Percentiles rank a stretch among this genome's conserved stretches.
Evolutionary conservation across 495 filamentous ascomycete species (phyloP).

Genomic region (Neurospora pannonica): DNA sequence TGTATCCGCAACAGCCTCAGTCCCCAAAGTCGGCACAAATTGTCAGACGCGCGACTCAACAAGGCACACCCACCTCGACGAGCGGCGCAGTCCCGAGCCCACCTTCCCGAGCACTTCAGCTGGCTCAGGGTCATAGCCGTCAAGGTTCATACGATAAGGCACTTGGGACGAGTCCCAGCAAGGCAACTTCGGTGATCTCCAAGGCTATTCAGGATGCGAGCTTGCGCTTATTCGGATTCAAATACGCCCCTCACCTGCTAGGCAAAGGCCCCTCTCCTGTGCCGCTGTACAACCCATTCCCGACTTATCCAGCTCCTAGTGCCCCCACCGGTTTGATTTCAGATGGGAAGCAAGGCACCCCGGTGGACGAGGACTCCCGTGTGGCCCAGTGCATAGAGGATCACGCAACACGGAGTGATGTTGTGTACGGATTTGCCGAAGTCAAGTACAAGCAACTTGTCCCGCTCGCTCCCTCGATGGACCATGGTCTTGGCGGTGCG

Average conservation of each 20-base stretch:
- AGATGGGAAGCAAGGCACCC: conserved; percentile 51
- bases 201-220: conserved; percentile 94
- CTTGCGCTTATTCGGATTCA: conserved; percentile 68
- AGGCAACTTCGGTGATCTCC: conserved; percentile 78
- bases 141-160: conserved; percentile 69
- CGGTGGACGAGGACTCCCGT: conserved; percentile 70
- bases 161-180: conserved; percentile 65
- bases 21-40: conserved; percentile 39
- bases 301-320: conserved; percentile 65
- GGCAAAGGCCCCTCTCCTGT: conserved; percentile 69
- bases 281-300: conserved; percentile 69
- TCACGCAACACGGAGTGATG: conserved; percentile 81
- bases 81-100: conserved; percentile 50
- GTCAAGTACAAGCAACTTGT: conserved; percentile 97
- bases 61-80: conserved; percentile 47
- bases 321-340: conserved; percentile 47
- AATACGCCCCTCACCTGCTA: conserved; percentile 56
- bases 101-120: conserved; percentile 55
- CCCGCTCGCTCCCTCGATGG: conserved; percentile 69
- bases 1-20: conserved; percentile 50
- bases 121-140: conserved; percentile 54
- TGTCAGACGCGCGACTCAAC: conserved; percentile 51
- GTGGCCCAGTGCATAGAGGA: conserved; percentile 80
- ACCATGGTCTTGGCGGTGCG: conserved; percentile 55
- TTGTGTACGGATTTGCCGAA: conserved; percentile 93